These are phyloP conservation scores for Pseudopyricularia cyperi DNA, from an alignment of 2,329 filamentous ascomycete species.

Conservation along the genomic window DNA sequence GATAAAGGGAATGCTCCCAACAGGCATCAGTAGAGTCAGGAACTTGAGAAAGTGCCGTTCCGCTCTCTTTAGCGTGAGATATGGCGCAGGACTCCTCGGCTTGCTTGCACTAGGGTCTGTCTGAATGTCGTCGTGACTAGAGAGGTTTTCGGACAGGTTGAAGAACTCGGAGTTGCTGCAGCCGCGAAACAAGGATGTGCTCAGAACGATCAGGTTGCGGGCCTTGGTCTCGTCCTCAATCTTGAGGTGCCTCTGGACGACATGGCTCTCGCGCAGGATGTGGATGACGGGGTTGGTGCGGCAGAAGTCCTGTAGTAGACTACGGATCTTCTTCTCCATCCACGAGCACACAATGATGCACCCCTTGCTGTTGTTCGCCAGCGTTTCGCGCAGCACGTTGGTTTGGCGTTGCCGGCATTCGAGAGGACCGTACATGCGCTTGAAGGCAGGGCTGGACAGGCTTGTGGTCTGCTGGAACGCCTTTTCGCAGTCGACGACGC, in stretches of 20 bases:
- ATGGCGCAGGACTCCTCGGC: constrained; percentile 33
- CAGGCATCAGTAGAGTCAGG: constrained; percentile 44
- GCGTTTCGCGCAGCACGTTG: constrained; percentile 44
- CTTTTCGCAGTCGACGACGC: constrained; percentile 55
- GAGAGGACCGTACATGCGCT: constrained; percentile 45
- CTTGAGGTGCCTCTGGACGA: constrained; percentile 50
- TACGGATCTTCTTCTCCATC: constrained; percentile 51
- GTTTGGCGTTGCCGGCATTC: constrained; percentile 53
- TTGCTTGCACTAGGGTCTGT: constrained; percentile 19
- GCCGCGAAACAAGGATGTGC: constrained; percentile 44
- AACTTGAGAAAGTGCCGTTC: constrained; percentile 61
- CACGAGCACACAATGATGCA: constrained; percentile 62
- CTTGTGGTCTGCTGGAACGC: constrained; percentile 53
- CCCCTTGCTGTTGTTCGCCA: constrained; percentile 44
- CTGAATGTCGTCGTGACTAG: constrained; percentile 12
- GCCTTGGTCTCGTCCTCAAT: constrained; percentile 42
- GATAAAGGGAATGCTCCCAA: constrained; percentile 40
- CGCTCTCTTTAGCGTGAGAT: constrained; percentile 53
- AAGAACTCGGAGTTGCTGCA: constrained; percentile 68
- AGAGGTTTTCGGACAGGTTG: constrained; percentile 49
- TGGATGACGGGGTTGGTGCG: constrained; percentile 58
- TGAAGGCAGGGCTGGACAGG: constrained; percentile 47
- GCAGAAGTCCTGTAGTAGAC: constrained; percentile 47
- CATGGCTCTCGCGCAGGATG: constrained; percentile 49
- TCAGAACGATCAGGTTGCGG: constrained; percentile 42